Evolutionary conservation across 768 basidiomycete species (phyloP), one percentile per base, ranked within the genome.

Genomic region (Cyclocybe cylindracea): DNA sequence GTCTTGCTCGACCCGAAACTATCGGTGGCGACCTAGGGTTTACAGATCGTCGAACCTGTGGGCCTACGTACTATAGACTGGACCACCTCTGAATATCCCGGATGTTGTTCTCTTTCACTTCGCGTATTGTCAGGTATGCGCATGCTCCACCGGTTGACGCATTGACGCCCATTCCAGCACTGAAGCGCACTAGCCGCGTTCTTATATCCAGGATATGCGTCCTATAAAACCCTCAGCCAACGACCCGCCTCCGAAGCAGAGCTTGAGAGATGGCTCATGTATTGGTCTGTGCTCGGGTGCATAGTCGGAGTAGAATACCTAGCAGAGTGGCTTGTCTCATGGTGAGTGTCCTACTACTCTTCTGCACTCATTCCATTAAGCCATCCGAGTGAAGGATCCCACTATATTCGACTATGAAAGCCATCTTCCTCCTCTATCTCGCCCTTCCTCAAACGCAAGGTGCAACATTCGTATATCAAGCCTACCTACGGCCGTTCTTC

Each of bases 241-340:
- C 79, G 91, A n/a, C 91, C 91, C 14, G 89, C 90, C 1, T 87
- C 86, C 0, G 90, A 92, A 61, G 81, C 78, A 45, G 91, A 93
- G 40, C 76, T 95, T 7, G 95, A 97, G 66, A 77, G 93, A 70
- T 97, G 95, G 94, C 78, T 98, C 48, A 95, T 94, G 91, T 98
- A 97, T 62, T 98, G 95, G 94, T 86, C 85, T n/a, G 89, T 91
- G 0, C 78, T 91, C 2, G 89, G 90, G 2, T 89, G 87, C 63
- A 83, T 94, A 61, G 80, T 94, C 11, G 86, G 83, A 4, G 70
- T 91, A 5, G 94, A 97, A 68, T 89, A 88, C 61, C 75, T 90
- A 24, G 87, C 86, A 7, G 93, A 94, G 62, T 95, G 94, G 91
- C 69, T 87, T 11, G 72, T 96, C 31, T 90, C 85, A 54, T 94